Percentiles rank a stretch among this genome's conserved stretches.
phyloP scores from a whole-genome alignment of 148 eudicot genomes.

The Rhododendron williamsianum region DNA sequence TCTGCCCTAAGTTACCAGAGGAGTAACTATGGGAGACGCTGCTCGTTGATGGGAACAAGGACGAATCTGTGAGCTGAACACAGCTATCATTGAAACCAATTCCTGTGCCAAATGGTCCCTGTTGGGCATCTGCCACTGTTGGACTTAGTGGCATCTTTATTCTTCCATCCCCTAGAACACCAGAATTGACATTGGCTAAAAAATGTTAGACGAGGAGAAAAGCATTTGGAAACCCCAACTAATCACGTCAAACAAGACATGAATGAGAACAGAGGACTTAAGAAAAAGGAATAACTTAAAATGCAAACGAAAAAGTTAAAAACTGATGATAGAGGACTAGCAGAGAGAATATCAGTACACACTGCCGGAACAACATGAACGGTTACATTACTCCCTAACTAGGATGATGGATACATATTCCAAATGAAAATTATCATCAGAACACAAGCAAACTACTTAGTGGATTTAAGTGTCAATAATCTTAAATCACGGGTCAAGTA shows the following conservation, averaged over 20 bases:
- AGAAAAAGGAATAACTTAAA: neutral
- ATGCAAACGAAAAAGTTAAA: neutral
- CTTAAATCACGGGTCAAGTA: neutral
- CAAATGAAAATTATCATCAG: neutral
- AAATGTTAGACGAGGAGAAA: constrained; percentile 6
- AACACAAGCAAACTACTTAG: neutral
- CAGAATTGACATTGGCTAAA: constrained; percentile 11
- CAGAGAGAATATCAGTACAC: neutral
- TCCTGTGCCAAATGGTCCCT: constrained; percentile 46
- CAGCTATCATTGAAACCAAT: constrained; percentile 44
- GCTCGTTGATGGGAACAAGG: constrained; percentile 53
- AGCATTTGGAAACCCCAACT: neutral
- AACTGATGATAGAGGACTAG: neutral
- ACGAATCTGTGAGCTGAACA: constrained; percentile 66
- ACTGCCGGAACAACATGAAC: neutral
- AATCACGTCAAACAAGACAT: neutral
- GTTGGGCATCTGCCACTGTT: constrained; percentile 51
- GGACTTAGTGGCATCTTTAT: constrained; percentile 90
- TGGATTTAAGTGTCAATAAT: neutral
- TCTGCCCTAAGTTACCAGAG: constrained; percentile 86
- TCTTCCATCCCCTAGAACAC: constrained; percentile 70
- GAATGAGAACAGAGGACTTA: neutral
- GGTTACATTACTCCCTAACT: too few relatives aligned
- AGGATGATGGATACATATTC: neutral
- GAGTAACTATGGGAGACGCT: constrained; percentile 82